Conservation (phyloP, 805 yeast species). For the Brettanomyces custersianus region DNA sequence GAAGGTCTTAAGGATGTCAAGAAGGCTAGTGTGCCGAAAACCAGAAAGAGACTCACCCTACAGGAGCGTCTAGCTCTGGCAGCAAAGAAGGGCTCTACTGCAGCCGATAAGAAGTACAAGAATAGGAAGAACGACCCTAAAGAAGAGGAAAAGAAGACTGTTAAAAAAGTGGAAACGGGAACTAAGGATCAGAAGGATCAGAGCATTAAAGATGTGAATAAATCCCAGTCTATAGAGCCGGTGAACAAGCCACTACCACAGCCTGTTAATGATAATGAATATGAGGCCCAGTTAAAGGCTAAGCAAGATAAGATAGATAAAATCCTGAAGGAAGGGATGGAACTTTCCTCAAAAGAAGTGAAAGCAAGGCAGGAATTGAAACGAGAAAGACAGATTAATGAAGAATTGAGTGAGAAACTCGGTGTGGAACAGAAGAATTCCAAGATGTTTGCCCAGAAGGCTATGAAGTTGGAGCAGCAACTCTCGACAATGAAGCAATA, state of each 20-base stretch:
- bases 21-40: background rate
- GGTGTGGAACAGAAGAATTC: conserved; percentile 20
- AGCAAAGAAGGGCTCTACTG: conserved; percentile 34
- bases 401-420: conserved; percentile 26
- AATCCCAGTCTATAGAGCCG: conserved; percentile 2
- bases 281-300: conserved; percentile 24
- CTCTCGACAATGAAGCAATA: background rate
- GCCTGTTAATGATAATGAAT: background rate
- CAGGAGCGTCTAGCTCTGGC: conserved; percentile 84
- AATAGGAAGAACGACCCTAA: conserved; percentile 2
- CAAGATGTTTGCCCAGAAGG: conserved; percentile 11
- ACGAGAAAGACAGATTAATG: conserved; percentile 41
- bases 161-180: background rate
- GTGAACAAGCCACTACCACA: conserved; percentile 4
- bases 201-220: background rate
- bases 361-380: conserved; percentile 60
- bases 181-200: background rate
- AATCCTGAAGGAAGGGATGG: conserved; percentile 68
- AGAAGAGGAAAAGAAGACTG: too few relatives aligned
- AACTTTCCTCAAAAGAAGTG: conserved; percentile 61
- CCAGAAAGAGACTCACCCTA: conserved; percentile 53
- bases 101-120: conserved; percentile 2
- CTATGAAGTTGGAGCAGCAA: conserved; percentile 16
- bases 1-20: background rate
- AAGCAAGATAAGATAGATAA: conserved; percentile 58